Conservation (phyloP, 352 stramenopile genomes). For the Phytopythium delawarense region DNA sequence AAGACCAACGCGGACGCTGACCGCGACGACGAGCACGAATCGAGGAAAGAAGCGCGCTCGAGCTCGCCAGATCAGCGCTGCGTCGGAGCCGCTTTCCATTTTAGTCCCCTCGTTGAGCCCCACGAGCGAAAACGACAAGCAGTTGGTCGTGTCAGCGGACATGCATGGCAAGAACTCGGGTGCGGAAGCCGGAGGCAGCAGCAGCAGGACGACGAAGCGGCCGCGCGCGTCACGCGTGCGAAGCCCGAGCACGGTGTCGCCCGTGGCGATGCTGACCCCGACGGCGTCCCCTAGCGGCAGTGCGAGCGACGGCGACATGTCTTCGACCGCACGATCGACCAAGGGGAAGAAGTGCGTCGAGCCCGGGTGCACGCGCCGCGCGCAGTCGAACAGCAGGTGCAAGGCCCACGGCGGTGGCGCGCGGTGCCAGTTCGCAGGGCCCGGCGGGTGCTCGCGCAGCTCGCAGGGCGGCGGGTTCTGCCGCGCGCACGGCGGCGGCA, state of each 20-base stretch:
- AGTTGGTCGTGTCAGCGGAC: conserved; percentile 34
- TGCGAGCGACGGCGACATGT: conserved; percentile 14
- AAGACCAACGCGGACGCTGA: neutral
- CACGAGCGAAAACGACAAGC: conserved; percentile 19
- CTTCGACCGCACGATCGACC: conserved; percentile 13
- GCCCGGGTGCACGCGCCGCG: conserved; percentile 45
- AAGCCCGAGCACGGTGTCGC: conserved; percentile 2
- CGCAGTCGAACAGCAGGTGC: conserved; percentile 82
- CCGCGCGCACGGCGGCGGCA: conserved; percentile 72
- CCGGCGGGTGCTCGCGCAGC: conserved; percentile 60
- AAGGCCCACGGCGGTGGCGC: conserved; percentile 75
- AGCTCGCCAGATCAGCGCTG: neutral
- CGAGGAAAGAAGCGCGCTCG: conserved; percentile 5
- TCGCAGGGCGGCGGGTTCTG: conserved; percentile 80
- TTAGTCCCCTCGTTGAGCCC: conserved; percentile 25
- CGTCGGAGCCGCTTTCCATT: conserved; percentile 7
- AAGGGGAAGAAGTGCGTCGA: conserved; percentile 83
- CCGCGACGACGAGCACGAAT: neutral
- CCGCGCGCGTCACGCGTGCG: neutral
- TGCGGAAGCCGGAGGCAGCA: too few species aligned
- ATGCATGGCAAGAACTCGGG: conserved; percentile 3
- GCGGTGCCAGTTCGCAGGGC: conserved; percentile 57
- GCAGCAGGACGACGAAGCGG: neutral
- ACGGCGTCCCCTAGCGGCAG: conserved; percentile 19
- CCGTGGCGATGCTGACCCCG: neutral